These are phyloP conservation scores for Lizanozyma gosingica DNA, from an alignment of 1,139 yeast species.

Conservation along the genomic window DNA sequence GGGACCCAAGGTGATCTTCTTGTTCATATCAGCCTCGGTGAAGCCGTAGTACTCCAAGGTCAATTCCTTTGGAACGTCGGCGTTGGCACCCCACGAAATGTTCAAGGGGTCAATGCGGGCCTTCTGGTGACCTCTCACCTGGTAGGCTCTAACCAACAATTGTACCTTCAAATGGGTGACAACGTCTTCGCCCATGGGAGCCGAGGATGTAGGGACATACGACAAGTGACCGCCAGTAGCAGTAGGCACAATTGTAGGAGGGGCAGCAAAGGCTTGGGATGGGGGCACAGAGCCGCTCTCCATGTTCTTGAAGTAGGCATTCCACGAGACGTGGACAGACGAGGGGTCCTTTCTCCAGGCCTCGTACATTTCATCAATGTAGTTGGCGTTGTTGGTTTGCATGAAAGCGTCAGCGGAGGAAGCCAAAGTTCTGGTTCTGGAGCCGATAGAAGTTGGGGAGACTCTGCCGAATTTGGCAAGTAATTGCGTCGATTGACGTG, in stretches of 20 bases:
- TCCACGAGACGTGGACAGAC: constrained; percentile 94
- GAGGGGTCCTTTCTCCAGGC: constrained; percentile 89
- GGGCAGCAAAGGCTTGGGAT: constrained; percentile 74
- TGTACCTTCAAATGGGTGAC: constrained; percentile 91
- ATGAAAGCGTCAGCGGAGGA: constrained; percentile 57
- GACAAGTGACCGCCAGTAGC: constrained; percentile 69
- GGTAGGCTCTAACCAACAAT: constrained; percentile 94
- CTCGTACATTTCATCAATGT: constrained; percentile 95
- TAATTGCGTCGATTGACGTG: neutral
- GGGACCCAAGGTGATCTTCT: constrained; percentile 86
- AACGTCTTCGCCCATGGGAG: constrained; percentile 52
- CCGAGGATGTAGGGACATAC: constrained; percentile 41
- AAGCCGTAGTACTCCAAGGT: constrained; percentile 89
- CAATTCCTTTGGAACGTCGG: constrained; percentile 66
- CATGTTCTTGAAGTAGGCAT: constrained; percentile 87
- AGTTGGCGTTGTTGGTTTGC: constrained; percentile 79
- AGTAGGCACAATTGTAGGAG: constrained; percentile 76
- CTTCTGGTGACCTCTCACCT: constrained; percentile 95
- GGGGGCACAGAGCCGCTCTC: constrained; percentile 63
- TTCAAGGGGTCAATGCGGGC: constrained; percentile 94
- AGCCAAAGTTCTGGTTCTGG: constrained; percentile 16
- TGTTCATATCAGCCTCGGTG: constrained; percentile 74
- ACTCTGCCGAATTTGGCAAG: constrained; percentile 2
- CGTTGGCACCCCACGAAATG: constrained; percentile 70
- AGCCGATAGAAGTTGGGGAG: constrained; percentile 11